These are phyloP conservation scores for Silybum marianum DNA, from an alignment of 129 eudicot species.

Conservation along the genomic window DNA sequence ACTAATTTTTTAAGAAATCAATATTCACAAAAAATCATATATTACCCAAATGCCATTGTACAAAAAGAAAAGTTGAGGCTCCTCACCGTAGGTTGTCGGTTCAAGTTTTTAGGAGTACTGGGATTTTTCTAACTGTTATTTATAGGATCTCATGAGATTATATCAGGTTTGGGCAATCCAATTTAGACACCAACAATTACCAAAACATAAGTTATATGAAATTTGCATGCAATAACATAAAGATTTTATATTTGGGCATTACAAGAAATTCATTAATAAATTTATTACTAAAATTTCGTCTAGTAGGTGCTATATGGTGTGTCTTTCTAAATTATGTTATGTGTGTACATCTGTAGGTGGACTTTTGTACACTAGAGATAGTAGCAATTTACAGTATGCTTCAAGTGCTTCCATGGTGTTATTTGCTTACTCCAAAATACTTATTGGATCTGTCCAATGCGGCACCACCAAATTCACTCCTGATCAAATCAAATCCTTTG, in stretches of 20 bases:
- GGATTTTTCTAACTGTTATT: background rate
- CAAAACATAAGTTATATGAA: too few species aligned
- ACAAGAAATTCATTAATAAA: too few species aligned
- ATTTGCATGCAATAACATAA: too few species aligned
- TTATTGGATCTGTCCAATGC: slow-evolving; percentile 45
- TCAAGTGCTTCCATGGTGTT: slow-evolving; percentile 60
- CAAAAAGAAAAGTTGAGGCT: background rate
- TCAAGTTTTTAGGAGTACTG: background rate
- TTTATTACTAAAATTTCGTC: too few species aligned
- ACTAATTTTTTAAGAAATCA: background rate
- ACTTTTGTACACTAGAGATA: slow-evolving; percentile 62
- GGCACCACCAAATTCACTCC: slow-evolving; percentile 47
- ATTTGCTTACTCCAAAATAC: slow-evolving; percentile 50
- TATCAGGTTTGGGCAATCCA: background rate
- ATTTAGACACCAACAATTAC: too few species aligned
- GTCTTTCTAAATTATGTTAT: background rate
- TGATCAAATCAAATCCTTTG: slow-evolving; percentile 51
- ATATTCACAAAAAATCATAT: background rate
- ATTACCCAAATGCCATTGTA: background rate
- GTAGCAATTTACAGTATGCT: slow-evolving; percentile 64
- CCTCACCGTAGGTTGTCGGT: background rate
- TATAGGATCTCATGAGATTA: too few species aligned
- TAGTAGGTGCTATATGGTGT: background rate
- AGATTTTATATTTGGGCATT: too few species aligned
- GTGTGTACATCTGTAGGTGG: slow-evolving; percentile 52